phyloP scores from a whole-genome alignment of 2,329 filamentous ascomycete genomes.

The Trichoderma hamatum region DNA sequence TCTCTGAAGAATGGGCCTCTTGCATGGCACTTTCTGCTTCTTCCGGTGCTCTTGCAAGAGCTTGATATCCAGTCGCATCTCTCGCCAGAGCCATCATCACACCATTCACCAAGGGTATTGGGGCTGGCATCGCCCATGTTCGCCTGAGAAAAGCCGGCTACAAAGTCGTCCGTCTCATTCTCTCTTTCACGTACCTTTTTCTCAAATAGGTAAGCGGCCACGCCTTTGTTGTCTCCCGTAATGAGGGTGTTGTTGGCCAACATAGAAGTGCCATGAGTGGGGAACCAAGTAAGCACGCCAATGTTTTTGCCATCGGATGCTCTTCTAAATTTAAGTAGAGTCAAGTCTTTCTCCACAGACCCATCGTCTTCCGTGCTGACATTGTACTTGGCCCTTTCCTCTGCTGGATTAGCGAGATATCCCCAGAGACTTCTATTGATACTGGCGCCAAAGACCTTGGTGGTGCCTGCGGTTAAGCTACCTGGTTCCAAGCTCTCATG shows the following conservation, averaged over 20 bases:
- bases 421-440: slow-evolving; percentile 84
- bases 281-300: slow-evolving; percentile 86
- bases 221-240: slow-evolving; percentile 90
- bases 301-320: slow-evolving; percentile 72
- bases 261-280: slow-evolving; percentile 88
- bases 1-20: slow-evolving; percentile 68
- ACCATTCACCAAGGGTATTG: slow-evolving; percentile 82
- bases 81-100: slow-evolving; percentile 76
- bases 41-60: slow-evolving; percentile 68
- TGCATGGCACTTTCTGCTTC: slow-evolving; percentile 68
- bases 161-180: slow-evolving; percentile 67
- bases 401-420: slow-evolving; percentile 78
- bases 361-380: slow-evolving; percentile 42
- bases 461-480: slow-evolving; percentile 64
- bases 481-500: slow-evolving; percentile 64
- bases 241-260: slow-evolving; percentile 88
- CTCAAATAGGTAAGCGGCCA: slow-evolving; percentile 83
- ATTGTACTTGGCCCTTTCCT: slow-evolving; percentile 70
- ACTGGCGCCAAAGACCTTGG: slow-evolving; percentile 69
- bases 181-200: slow-evolving; percentile 60
- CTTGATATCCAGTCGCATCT: slow-evolving; percentile 75
- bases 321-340: slow-evolving; percentile 73
- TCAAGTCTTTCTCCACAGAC: slow-evolving; percentile 73
- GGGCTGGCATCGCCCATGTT: slow-evolving; percentile 90
- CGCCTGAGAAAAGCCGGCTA: slow-evolving; percentile 88